phyloP scores from a whole-genome alignment of 2,329 filamentous ascomycete species.

The Pestalotiopsis fici region DNA sequence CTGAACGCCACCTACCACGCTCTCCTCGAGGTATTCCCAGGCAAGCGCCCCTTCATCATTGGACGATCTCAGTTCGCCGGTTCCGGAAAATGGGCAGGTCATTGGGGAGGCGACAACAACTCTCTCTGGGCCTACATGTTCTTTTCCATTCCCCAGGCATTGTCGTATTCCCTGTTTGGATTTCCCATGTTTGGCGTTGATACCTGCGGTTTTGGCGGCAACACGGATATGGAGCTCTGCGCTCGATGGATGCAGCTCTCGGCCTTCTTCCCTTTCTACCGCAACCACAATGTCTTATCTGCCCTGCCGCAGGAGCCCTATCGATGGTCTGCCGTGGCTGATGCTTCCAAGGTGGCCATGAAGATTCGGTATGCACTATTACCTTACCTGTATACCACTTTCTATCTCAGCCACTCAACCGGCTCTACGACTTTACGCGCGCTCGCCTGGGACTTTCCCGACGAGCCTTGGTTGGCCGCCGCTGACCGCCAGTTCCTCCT shows the following conservation, averaged over 20 bases:
- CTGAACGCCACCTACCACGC: slow-evolving; percentile 76
- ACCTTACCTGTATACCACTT: slow-evolving; percentile 76
- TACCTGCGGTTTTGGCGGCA: slow-evolving; percentile 70
- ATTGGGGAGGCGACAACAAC: slow-evolving; percentile 78
- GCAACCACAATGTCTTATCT: slow-evolving; percentile 70
- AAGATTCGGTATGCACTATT: slow-evolving; percentile 69
- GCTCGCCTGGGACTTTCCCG: slow-evolving; percentile 73
- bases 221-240: slow-evolving; percentile 70
- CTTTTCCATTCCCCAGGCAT: slow-evolving; percentile 75
- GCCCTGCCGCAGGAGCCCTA: slow-evolving; percentile 71
- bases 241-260: slow-evolving; percentile 73
- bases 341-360: slow-evolving; percentile 68
- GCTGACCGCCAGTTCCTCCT: slow-evolving; percentile 74
- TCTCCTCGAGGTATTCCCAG: slow-evolving; percentile 63
- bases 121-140: slow-evolving; percentile 74
- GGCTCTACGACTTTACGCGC: slow-evolving; percentile 74
- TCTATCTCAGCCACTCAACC: slow-evolving; percentile 64
- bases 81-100: slow-evolving; percentile 73
- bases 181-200: slow-evolving; percentile 78
- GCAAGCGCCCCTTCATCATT: slow-evolving; percentile 80
- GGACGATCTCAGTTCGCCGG: slow-evolving; percentile 81
- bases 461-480: slow-evolving; percentile 67
- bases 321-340: slow-evolving; percentile 65
- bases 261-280: slow-evolving; percentile 78
- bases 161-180: slow-evolving; percentile 73